Evolutionary conservation across 176 grass and related monocot species (phyloP).

Genomic region (Oryza rufipogon): DNA sequence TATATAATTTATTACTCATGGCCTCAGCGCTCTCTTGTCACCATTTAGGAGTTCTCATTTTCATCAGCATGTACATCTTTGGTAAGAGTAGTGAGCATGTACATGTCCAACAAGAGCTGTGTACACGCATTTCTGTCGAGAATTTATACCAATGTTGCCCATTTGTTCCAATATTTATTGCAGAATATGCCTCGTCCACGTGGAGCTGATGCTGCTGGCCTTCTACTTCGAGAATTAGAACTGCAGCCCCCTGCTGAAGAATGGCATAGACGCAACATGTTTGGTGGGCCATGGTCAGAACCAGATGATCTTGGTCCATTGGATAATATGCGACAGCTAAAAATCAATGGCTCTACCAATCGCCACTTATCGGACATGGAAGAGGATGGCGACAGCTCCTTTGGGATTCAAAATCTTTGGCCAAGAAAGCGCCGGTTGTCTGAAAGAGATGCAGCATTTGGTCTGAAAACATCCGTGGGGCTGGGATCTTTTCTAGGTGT

Average conservation of each 20-base stretch:
- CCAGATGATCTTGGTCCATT: slow-evolving; percentile 85
- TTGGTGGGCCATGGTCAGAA: slow-evolving; percentile 98
- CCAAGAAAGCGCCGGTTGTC: slow-evolving; percentile 93
- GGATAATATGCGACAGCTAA: slow-evolving; percentile 71
- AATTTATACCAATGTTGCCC: neutral
- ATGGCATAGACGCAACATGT: slow-evolving; percentile 99
- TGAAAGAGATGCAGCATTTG: slow-evolving; percentile 98
- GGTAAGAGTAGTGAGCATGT: neutral
- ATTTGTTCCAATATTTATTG: slow-evolving; percentile 32
- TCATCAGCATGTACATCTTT: slow-evolving; percentile 3
- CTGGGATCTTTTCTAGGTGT: slow-evolving; percentile 95
- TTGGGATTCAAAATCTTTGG: slow-evolving; percentile 75
- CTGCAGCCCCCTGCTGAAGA: slow-evolving; percentile 96
- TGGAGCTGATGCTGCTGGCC: slow-evolving; percentile 97
- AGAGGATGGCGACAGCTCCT: slow-evolving; percentile 52
- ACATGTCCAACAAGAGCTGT: neutral
- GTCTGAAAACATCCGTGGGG: slow-evolving; percentile 95
- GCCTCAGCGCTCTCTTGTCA: neutral
- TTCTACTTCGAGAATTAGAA: slow-evolving; percentile 96
- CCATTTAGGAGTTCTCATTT: slow-evolving; percentile 1
- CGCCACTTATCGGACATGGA: slow-evolving; percentile 55
- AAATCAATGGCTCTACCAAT: slow-evolving; percentile 57
- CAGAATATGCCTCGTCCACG: slow-evolving; percentile 99
- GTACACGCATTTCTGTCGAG: neutral
- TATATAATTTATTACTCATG: slow-evolving; percentile 18